Conservation (phyloP, 1,284 basidiomycete genomes). For the Malassezia sp. region DNA sequence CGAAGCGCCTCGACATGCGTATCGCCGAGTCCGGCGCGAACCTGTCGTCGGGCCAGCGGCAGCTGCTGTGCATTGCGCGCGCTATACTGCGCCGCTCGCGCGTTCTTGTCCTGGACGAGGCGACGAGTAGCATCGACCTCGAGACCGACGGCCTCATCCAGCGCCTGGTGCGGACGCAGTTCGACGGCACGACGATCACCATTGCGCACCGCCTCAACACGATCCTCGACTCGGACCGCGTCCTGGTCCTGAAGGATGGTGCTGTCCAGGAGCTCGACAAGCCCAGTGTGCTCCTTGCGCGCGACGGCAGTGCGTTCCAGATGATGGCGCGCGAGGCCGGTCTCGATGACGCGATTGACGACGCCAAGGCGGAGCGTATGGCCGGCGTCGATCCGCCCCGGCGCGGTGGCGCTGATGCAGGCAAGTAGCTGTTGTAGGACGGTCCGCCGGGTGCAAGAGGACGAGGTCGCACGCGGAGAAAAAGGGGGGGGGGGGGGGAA, state of each 20-base stretch:
- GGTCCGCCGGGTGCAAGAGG: too few relatives aligned
- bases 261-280: constrained; percentile 63
- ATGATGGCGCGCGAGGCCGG: constrained; percentile 45
- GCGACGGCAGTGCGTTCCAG: constrained; percentile 48
- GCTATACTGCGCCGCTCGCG: constrained; percentile 53
- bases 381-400: too few relatives aligned
- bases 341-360: constrained; percentile 14
- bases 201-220: constrained; percentile 72
- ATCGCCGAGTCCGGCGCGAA: constrained; percentile 70
- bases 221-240: constrained; percentile 71
- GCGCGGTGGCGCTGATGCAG: too few relatives aligned
- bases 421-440: too few relatives aligned
- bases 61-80: constrained; percentile 47
- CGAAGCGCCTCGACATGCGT: constrained; percentile 62
- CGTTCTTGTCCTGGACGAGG: constrained; percentile 82
- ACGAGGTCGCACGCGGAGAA: too few relatives aligned
- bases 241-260: constrained; percentile 72
- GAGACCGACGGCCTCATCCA: constrained; percentile 79
- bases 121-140: constrained; percentile 58
- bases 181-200: constrained; percentile 46
- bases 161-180: constrained; percentile 58
- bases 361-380: too few relatives aligned
- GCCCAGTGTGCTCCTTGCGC: constrained; percentile 56
- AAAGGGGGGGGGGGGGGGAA: too few relatives aligned
- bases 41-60: constrained; percentile 67